Evolutionary conservation across 129 eudicot genomes (phyloP).

Genomic region (Logfia minima): DNA sequence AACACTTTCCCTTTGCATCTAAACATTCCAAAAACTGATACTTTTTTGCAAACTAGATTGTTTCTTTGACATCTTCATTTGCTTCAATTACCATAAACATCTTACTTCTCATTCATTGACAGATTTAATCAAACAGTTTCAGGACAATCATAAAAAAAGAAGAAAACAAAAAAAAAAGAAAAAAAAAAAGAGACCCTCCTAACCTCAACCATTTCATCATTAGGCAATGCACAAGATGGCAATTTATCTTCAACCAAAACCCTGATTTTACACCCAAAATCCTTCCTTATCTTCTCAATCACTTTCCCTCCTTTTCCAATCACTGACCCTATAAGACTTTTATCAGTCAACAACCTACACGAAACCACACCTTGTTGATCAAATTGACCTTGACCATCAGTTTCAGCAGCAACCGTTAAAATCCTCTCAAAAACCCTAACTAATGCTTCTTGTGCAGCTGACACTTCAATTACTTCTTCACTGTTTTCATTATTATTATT

Average conservation of each 20-base stretch:
- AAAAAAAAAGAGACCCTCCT: neutral
- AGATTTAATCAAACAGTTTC: constrained; percentile 15
- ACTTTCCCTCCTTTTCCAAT: constrained; percentile 85
- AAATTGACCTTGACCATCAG: constrained; percentile 31
- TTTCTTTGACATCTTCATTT: neutral
- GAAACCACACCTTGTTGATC: constrained; percentile 49
- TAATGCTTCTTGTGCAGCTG: constrained; percentile 79
- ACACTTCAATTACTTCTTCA: constrained; percentile 41
- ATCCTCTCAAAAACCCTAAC: constrained; percentile 88
- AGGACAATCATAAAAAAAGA: neutral
- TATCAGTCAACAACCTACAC: constrained; percentile 60
- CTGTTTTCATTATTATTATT: neutral
- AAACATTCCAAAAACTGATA: no score
- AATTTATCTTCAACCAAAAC: constrained; percentile 43
- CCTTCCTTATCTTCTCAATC: constrained; percentile 66
- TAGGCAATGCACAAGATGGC: constrained; percentile 43
- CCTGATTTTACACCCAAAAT: constrained; percentile 62
- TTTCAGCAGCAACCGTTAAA: constrained; percentile 68
- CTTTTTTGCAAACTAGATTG: neutral
- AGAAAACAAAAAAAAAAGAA: neutral
- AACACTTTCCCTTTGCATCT: no score
- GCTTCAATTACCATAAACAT: neutral
- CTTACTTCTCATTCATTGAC: constrained; percentile 2
- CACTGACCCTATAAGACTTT: constrained; percentile 55
- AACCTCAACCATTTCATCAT: constrained; percentile 80